Evolutionary conservation across 768 basidiomycete species (phyloP), one percentile per base, ranked within the genome.

Genomic region (Cubamyces lactineus): DNA sequence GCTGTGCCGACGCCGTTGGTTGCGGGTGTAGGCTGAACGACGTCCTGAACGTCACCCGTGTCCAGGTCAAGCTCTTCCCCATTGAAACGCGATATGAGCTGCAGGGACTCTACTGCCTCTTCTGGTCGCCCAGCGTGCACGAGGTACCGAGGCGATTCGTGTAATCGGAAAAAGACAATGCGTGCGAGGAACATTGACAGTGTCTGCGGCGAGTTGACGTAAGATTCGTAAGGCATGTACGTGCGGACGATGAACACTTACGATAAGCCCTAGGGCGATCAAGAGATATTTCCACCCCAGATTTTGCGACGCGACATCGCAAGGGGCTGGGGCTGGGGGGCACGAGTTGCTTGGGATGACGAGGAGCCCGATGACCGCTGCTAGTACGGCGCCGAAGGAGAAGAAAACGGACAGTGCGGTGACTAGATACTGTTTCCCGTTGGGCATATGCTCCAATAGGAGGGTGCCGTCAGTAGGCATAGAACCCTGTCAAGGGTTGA

Each of bases 391-490:
- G 48, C 96, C 96, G 41, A 97, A 75, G 6, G 94, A 95, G 80
- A 98, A 98, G 79, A 98, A 98, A n/a, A 95, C 84, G 4, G 94
- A 94, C 23, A 97, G 83, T 0, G 89, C 90, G 0, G 94, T 96
- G 55, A 98, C 88, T 30, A 98, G 84, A 72, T 96, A 94, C 69
- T 94, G 87, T 65, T 95, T 94, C n/a, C 85, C 84, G 65, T 88
- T 86, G 2, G 96, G 96, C 79, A 98, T 87, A 68, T 97, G 94
- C 69, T 99, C 96, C 9, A 94, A 80, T 23, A 94, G 82, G 3
- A 96, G 84, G 0, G 94, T 98, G 6, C 96, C 95, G 67, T 98
- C 96, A 0, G 96, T 98, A 0, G 96, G 96, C 94, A 98, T 96
- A 45, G 93, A 89, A 42, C 95, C 89, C 92, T 95, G 57, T 13